phyloP scores from a whole-genome alignment of 2,329 filamentous ascomycete species.

The Penicillium olsonii region DNA sequence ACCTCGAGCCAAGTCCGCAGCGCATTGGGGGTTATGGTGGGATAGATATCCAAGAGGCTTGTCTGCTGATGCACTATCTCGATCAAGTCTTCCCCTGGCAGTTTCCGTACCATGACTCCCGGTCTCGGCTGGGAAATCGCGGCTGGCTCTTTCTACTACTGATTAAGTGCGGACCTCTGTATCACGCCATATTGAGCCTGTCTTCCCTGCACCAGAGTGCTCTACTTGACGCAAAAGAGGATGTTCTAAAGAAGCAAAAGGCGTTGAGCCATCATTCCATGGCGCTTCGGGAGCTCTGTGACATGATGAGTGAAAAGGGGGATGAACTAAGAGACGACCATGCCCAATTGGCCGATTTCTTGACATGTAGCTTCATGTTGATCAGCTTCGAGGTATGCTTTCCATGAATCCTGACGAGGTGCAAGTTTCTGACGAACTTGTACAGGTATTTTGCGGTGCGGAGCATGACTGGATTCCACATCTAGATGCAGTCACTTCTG shows the following conservation, averaged over 20 bases:
- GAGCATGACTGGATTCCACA: constrained; percentile 9
- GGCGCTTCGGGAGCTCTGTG: constrained; percentile 4
- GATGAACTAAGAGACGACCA: constrained; percentile 6
- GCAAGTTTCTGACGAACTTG: background rate
- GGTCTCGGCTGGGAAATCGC: constrained; percentile 4
- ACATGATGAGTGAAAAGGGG: constrained; percentile 10
- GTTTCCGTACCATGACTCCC: constrained; percentile 4
- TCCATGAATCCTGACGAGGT: background rate
- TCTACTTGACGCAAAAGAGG: constrained; percentile 2
- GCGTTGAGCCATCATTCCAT: constrained; percentile 5
- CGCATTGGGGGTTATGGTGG: background rate
- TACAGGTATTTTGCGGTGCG: constrained; percentile 6
- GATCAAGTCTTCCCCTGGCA: constrained; percentile 11
- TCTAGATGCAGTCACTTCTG: constrained; percentile 4
- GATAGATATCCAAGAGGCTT: constrained; percentile 5
- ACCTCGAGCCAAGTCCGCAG: background rate
- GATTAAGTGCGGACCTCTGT: constrained; percentile 8
- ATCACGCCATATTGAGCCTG: constrained; percentile 5
- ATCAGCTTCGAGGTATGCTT: constrained; percentile 6
- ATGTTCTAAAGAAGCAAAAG: constrained; percentile 3
- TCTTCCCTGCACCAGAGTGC: constrained; percentile 6
- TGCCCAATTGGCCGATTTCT: constrained; percentile 4
- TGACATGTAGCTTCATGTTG: constrained; percentile 11
- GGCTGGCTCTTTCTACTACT: constrained; percentile 7
- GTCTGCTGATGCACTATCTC: constrained; percentile 9